Conservation (phyloP, 768 basidiomycete genomes). For the Arthromyces matolae region DNA sequence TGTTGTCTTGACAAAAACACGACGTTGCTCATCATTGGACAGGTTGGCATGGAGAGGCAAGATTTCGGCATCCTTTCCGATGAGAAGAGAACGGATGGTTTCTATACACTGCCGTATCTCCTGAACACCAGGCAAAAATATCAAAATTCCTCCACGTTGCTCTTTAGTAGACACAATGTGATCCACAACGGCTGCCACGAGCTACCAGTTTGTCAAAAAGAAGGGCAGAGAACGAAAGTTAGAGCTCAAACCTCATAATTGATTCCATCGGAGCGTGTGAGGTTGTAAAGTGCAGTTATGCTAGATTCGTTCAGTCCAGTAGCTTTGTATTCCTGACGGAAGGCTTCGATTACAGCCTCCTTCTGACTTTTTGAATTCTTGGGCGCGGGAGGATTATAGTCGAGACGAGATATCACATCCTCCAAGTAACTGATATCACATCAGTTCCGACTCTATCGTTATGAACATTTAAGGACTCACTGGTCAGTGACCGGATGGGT, state of each 20-base stretch:
- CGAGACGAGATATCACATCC: constrained; percentile 59
- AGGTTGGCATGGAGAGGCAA: constrained; percentile 89
- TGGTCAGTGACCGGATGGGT: constrained; percentile 74
- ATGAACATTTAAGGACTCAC: constrained; percentile 37
- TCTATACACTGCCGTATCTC: constrained; percentile 80
- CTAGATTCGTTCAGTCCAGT: constrained; percentile 50
- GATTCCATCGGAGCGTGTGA: constrained; percentile 59
- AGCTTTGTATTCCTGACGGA: constrained; percentile 46
- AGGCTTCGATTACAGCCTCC: constrained; percentile 42
- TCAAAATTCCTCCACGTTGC: constrained; percentile 65
- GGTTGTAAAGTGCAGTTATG: constrained; percentile 53
- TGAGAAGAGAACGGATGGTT: constrained; percentile 38
- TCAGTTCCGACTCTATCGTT: not conserved
- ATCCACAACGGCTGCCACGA: constrained; percentile 63
- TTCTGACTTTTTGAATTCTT: constrained; percentile 34
- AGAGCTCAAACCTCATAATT: constrained; percentile 60
- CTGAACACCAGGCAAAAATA: constrained; percentile 90
- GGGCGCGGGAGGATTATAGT: constrained; percentile 46
- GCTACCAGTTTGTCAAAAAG: constrained; percentile 30
- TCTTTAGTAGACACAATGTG: constrained; percentile 52
- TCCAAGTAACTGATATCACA: constrained; percentile 65
- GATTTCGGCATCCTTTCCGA: constrained; percentile 42
- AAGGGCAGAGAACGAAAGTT: not conserved
- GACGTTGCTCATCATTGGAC: constrained; percentile 76
- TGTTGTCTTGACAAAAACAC: constrained; percentile 61